Conservation (phyloP, 192 early-diverging fungal genomes). For the Dissophora globulifera region DNA sequence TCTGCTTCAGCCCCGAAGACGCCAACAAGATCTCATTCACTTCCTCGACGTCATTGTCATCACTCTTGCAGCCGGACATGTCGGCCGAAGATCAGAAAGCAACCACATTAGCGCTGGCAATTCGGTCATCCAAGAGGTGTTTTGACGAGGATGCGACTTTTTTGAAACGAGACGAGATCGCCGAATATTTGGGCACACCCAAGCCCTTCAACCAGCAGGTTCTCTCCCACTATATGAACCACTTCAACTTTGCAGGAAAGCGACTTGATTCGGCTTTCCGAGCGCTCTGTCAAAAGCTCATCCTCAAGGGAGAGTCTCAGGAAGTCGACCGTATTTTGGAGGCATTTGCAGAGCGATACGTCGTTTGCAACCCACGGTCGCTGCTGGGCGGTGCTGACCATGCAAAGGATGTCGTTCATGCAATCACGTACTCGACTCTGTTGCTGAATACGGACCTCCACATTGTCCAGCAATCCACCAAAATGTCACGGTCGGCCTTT, state of each 20-base stretch:
- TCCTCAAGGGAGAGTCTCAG: slow-evolving; percentile 92
- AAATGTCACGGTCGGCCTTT: slow-evolving; percentile 81
- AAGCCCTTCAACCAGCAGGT: slow-evolving; percentile 67
- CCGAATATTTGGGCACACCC: slow-evolving; percentile 62
- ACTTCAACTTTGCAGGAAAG: slow-evolving; percentile 78
- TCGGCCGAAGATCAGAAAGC: slow-evolving; percentile 8
- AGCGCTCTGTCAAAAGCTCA: slow-evolving; percentile 78
- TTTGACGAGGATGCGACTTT: slow-evolving; percentile 59
- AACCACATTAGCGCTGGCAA: background rate
- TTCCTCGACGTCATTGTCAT: background rate
- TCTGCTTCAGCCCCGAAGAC: slow-evolving; percentile 20
- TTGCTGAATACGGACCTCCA: slow-evolving; percentile 95
- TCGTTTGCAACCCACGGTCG: slow-evolving; percentile 80
- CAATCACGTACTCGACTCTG: slow-evolving; percentile 85
- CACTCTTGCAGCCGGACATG: slow-evolving; percentile 10
- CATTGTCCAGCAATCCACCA: slow-evolving; percentile 77
- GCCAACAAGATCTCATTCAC: slow-evolving; percentile 3
- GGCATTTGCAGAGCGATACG: slow-evolving; percentile 84
- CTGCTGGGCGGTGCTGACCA: slow-evolving; percentile 54
- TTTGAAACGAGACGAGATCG: slow-evolving; percentile 54
- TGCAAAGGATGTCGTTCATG: slow-evolving; percentile 83
- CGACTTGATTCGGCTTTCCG: slow-evolving; percentile 85
- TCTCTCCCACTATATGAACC: slow-evolving; percentile 76
- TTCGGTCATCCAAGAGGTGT: slow-evolving; percentile 26
- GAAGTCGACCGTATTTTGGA: slow-evolving; percentile 91